Evolutionary conservation across 2,329 filamentous ascomycete genomes (phyloP).

Genomic region (Aureobasidium sp.): DNA sequence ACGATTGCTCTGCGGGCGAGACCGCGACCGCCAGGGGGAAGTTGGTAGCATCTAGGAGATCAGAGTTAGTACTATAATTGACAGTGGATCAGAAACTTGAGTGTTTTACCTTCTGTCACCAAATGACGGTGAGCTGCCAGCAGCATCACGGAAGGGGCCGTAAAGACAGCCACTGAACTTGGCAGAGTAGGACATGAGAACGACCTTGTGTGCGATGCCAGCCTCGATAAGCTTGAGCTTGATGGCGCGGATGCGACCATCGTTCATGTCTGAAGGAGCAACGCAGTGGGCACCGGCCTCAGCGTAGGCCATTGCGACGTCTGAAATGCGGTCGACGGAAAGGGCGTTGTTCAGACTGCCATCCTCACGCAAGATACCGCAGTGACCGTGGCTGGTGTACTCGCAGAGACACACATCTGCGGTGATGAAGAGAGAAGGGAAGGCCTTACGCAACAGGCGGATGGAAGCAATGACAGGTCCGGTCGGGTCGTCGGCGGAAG

Average conservation of each 20-base stretch:
- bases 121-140: conserved; percentile 82
- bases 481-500: conserved; percentile 82
- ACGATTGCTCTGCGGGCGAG: conserved; percentile 84
- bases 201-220: conserved; percentile 81
- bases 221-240: conserved; percentile 96
- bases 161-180: conserved; percentile 97
- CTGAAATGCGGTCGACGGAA: conserved; percentile 88
- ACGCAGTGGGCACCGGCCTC: conserved; percentile 92
- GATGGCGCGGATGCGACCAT: conserved; percentile 92
- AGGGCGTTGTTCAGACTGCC: conserved; percentile 87
- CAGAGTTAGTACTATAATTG: background rate
- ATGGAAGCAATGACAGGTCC: conserved; percentile 88
- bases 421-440: conserved; percentile 85
- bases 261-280: conserved; percentile 97
- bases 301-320: conserved; percentile 98
- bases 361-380: conserved; percentile 89
- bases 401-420: conserved; percentile 96
- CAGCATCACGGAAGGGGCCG: conserved; percentile 93
- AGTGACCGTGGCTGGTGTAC: conserved; percentile 97
- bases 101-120: conserved; percentile 60
- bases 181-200: conserved; percentile 96
- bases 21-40: conserved; percentile 85
- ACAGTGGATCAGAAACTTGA: background rate
- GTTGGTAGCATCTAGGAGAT: conserved; percentile 70
- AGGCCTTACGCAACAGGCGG: conserved; percentile 71